phyloP scores from a whole-genome alignment of 2,329 filamentous ascomycete genomes.

The Elsinoe perseae region DNA sequence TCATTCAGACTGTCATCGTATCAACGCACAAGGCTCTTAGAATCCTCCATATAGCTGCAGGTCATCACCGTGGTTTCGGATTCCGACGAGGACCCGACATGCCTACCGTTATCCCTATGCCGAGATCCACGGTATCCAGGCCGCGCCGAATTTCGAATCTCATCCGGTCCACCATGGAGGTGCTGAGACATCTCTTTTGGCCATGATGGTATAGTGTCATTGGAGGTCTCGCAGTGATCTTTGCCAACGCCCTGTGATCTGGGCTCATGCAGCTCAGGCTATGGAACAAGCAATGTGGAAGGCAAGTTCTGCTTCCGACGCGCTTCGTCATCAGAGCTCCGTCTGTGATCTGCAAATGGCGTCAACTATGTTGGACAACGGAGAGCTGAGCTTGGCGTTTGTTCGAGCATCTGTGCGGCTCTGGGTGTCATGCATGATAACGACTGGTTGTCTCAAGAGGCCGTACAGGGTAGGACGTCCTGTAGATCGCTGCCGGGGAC shows the following conservation, averaged over 20 bases:
- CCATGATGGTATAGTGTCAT: neutral
- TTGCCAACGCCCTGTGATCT: neutral
- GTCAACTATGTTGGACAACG: constrained; percentile 2
- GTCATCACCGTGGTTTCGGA: neutral
- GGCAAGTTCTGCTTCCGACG: neutral
- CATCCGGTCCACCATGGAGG: neutral
- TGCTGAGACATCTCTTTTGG: neutral
- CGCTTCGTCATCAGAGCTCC: constrained; percentile 1
- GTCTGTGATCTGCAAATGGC: neutral
- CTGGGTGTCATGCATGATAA: neutral
- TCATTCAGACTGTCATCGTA: neutral
- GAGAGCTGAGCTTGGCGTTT: neutral
- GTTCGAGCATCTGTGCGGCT: neutral
- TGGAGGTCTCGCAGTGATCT: neutral
- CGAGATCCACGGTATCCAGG: neutral
- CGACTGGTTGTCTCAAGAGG: neutral
- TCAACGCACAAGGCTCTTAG: neutral
- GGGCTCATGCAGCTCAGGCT: neutral
- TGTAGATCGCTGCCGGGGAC: neutral
- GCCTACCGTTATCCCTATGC: neutral
- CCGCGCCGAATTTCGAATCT: neutral
- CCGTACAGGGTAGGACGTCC: neutral
- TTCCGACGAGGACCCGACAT: neutral
- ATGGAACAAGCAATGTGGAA: neutral
- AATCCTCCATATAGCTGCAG: neutral